Evolutionary conservation across 2,329 filamentous ascomycete species (phyloP), one percentile per base, ranked within the genome.

Genomic region (Penicillium aurantiogriseum): DNA sequence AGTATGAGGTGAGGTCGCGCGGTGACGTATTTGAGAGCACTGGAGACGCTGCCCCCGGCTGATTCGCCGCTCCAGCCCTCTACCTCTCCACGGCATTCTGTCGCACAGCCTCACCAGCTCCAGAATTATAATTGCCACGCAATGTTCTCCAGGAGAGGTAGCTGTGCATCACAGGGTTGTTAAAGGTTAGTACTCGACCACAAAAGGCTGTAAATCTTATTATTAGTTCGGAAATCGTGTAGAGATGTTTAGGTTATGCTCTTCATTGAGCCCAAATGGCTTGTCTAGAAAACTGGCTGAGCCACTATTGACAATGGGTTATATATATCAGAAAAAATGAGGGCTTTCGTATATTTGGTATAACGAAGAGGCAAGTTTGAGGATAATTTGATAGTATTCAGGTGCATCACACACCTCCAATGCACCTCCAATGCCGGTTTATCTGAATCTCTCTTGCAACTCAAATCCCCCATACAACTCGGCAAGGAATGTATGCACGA

Each of bases 21-120:
- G 60, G 69, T 71, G 68, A 72, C 67, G 70, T 71, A 71, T 62
- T 66, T 70, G 68, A 68, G 63, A 60, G 48, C 44, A 59, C 56
- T 54, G 51, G 63, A 57, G 63, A 61, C 63, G 61, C 65, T 71
- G 67, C 67, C 59, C 57, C 55, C 52, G 56, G 53, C 58, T 61
- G 62, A 63, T 64, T 61, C 63, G 63, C 58, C 54, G 56, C 61
- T 56, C 38, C 51, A 51, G 58, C 46, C 50, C 50, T 51, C 27
- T 23, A 9, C 29, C 31, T 51, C 45, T 43, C 44, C 29, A 50
- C 45, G 45, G 19, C 27, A 29, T 51, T 56, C 46, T 51, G 53
- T 56, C 38, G 31, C 53, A 56, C 53, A 38, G 19, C 53, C 46
- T 56, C 23, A 55, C 39, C 23, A n/a, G 31, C n/a, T n/a, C 19